phyloP scores from a whole-genome alignment of 768 basidiomycete species.

The Pleurotus citrinopileatus region DNA sequence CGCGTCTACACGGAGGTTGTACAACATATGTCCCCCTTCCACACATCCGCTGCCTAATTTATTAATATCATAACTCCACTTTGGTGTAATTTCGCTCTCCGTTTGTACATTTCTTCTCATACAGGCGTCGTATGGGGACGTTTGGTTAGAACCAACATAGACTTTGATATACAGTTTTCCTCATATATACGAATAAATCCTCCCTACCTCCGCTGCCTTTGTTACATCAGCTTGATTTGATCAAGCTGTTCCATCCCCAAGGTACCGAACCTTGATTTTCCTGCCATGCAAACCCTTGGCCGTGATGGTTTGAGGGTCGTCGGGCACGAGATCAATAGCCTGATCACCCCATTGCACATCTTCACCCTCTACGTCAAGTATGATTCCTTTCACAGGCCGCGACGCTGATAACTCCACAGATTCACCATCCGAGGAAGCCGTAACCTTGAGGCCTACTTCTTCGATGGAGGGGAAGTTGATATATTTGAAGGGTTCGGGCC shows the following conservation, averaged over 20 bases:
- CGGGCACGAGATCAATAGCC: conserved; percentile 86
- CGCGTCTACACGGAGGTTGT: conserved; percentile 3
- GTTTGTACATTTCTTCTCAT: conserved; percentile 11
- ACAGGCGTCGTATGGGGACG: conserved; percentile 9
- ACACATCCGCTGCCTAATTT: conserved; percentile 3
- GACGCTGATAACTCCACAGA: conserved; percentile 51
- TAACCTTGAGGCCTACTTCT: conserved; percentile 57
- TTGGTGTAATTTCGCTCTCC: conserved; percentile 8
- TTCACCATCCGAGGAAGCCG: conserved; percentile 51
- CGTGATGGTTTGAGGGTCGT: conserved; percentile 69
- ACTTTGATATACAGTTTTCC: conserved; percentile 9
- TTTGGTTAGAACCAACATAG: conserved; percentile 10
- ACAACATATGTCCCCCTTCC: conserved; percentile 6
- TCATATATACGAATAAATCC: conserved; percentile 3
- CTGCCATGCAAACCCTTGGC: conserved; percentile 69
- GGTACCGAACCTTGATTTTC: conserved; percentile 58
- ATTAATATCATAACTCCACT: conserved; percentile 9
- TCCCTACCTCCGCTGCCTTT: conserved; percentile 5
- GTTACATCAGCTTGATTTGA: conserved; percentile 9
- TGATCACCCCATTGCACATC: conserved; percentile 85
- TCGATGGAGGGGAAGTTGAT: conserved; percentile 71
- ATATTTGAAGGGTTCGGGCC: conserved; percentile 96
- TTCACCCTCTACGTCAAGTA: conserved; percentile 74
- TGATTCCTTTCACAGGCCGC: conserved; percentile 84
- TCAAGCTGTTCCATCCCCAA: conserved; percentile 76